A percentile compares a stretch with the other conserved stretches of the same genome.
phyloP scores from a whole-genome alignment of 2,329 filamentous ascomycete genomes.

The Parascedosporium putredinis region DNA sequence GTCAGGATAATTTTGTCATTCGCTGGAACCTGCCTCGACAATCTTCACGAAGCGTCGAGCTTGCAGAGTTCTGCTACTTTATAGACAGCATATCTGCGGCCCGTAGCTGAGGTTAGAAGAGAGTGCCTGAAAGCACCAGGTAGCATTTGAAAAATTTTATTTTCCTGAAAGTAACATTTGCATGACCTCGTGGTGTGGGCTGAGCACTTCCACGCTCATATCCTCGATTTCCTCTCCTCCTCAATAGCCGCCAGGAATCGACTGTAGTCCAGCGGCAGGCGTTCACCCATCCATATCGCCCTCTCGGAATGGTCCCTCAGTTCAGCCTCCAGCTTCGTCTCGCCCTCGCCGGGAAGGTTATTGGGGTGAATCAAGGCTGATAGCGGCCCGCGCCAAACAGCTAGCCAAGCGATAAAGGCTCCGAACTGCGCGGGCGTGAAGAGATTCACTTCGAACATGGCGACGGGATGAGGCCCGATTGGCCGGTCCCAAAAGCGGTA shows the following conservation, averaged over 20 bases:
- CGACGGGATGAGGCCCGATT: conserved; percentile 70
- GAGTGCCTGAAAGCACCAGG: too few species aligned
- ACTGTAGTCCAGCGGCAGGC: conserved; percentile 42
- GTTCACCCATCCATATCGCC: conserved; percentile 66
- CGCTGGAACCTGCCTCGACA: too few species aligned
- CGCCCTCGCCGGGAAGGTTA: conserved; percentile 39
- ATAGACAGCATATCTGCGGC: too few species aligned
- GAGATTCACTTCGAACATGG: conserved; percentile 89
- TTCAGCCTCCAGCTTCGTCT: conserved; percentile 20
- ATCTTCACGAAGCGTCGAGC: too few species aligned
- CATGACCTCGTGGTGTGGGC: too few species aligned
- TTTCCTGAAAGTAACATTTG: too few species aligned
- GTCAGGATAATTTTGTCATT: too few species aligned
- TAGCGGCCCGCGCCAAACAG: conserved; percentile 70
- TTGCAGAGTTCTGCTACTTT: too few species aligned
- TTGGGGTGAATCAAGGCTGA: conserved; percentile 78
- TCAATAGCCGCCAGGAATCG: neutral
- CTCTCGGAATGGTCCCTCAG: conserved; percentile 53
- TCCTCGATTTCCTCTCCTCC: neutral
- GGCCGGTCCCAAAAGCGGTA: conserved; percentile 69
- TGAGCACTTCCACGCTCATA: neutral
- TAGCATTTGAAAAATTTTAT: too few species aligned
- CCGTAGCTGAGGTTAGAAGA: too few species aligned
- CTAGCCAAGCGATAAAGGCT: conserved; percentile 77
- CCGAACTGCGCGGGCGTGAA: conserved; percentile 82